Conservation (phyloP, 345 rosid genomes). For the Acer campestre region DNA sequence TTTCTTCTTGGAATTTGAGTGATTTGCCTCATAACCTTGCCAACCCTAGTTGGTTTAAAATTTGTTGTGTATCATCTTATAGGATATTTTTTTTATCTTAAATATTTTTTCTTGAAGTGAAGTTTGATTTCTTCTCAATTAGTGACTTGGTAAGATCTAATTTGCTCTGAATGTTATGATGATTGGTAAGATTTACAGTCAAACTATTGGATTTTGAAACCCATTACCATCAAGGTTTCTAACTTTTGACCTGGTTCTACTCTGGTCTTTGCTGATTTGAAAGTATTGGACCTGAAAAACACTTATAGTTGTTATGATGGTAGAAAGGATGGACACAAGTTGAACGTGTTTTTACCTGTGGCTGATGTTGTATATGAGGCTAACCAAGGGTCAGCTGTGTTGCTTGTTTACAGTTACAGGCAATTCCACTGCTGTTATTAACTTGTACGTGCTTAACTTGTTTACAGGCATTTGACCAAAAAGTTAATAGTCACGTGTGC, state of each 20-base stretch:
- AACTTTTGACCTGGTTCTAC: slow-evolving; percentile 32
- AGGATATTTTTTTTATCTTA: too few relatives aligned
- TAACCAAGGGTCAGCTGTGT: too few relatives aligned
- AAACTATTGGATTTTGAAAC: slow-evolving; percentile 29
- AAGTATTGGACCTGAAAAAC: slow-evolving; percentile 32
- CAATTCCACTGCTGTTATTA: too few relatives aligned
- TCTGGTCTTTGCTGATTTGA: slow-evolving; percentile 31
- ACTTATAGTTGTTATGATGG: slow-evolving; percentile 40
- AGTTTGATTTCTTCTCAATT: background rate
- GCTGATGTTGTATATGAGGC: slow-evolving; percentile 39
- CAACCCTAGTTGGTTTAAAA: background rate
- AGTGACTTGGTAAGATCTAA: slow-evolving; percentile 7
- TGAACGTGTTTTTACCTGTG: slow-evolving; percentile 30
- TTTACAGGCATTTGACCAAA: too few relatives aligned
- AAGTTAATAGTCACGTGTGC: too few relatives aligned
- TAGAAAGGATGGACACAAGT: slow-evolving; percentile 26
- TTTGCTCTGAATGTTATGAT: slow-evolving; percentile 33
- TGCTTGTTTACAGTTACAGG: too few relatives aligned
- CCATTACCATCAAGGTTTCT: slow-evolving; percentile 30
- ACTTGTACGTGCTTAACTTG: too few relatives aligned
- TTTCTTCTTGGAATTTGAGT: background rate
- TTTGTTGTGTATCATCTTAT: background rate
- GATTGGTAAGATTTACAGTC: slow-evolving; percentile 45
- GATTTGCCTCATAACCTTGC: background rate
- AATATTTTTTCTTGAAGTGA: background rate